Conservation (phyloP, 768 basidiomycete species). For the Auriscalpium orientale region DNA sequence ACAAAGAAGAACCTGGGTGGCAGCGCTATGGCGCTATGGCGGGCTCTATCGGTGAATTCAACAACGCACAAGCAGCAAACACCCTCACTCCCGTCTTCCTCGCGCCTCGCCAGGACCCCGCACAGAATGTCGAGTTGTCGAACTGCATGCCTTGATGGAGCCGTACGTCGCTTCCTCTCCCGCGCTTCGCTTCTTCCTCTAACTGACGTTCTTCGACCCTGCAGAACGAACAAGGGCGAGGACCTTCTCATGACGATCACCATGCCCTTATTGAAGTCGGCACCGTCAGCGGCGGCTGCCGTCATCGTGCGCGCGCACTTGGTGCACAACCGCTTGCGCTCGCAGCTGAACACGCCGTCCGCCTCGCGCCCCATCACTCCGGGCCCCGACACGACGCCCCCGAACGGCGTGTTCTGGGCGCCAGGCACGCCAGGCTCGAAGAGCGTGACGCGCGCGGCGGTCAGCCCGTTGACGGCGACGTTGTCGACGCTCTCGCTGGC, state of each 20-base stretch:
- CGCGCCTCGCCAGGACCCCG: constrained; percentile 97
- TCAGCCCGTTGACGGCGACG: constrained; percentile 8
- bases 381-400: constrained; percentile 26
- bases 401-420: constrained; percentile 10
- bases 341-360: constrained; percentile 69
- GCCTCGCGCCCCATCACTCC: constrained; percentile 55
- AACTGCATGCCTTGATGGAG: constrained; percentile 98
- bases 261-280: constrained; percentile 99
- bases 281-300: constrained; percentile 94
- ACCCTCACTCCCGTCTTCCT: constrained; percentile 93
- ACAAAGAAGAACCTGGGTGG: constrained; percentile 96
- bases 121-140: constrained; percentile 97
- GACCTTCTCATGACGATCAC: constrained; percentile 90
- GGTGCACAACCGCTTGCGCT: constrained; percentile 87
- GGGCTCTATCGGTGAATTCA: constrained; percentile 97
- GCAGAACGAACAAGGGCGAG: constrained; percentile 79
- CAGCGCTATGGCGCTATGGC: too few relatives aligned
- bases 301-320: constrained; percentile 92
- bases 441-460: constrained; percentile 3
- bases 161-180: constrained; percentile 52
- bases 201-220: constrained; percentile 3
- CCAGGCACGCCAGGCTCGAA: constrained; percentile 7
- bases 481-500: constrained; percentile 11
- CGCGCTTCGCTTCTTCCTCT: constrained; percentile 1
- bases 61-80: constrained; percentile 97